Base-by-base conservation (phyloP, 768 basidiomycete genomes). In the Mycena latifolia region DNA sequence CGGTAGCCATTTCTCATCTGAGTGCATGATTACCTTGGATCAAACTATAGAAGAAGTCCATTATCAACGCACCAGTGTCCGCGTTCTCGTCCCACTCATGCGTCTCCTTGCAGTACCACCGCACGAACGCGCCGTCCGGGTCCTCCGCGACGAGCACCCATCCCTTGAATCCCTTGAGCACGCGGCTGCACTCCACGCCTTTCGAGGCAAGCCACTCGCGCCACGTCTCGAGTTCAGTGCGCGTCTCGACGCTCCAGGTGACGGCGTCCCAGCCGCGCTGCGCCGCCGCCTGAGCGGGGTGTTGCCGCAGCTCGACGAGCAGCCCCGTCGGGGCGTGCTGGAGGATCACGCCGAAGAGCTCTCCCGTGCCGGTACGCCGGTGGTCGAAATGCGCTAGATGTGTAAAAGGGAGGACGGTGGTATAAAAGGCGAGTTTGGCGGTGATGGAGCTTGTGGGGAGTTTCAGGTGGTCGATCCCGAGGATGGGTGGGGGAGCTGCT, bases 181-280 rank as follows among this genome's bases (percentile, higher is more conserved):
- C 61, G 20, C 46, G 25, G 18, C 61, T 63, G 46, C 61, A 63
- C 20, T 50, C 54, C 5, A 63, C 54, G 3, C 54, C 46, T 6
- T 37, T n/a, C 25, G 22, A 24, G 14, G 22, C 27, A 3, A 63
- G 61, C 54, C 46, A 55, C 3, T 22, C 31, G 3, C 54, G 61
- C 61, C 53, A 63, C 27, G 25, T 63, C 61, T 63, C 61, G 33
- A 63, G 61, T 12, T 63, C 61, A 18, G 22, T 28, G 45, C 27
- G 61, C 27, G 54, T 63, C 35, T 48, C 46, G 35, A 63, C 61
- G n/a, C 61, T 63, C 61, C 53, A 63, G 3, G 61, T 63, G 31
- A 63, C 20, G 8, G 54, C 61, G 25, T 63, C 61, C 61, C 61
- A 63, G n/a, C 61, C 61, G 12, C 46, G 46, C 47, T 63, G 61